Base-by-base conservation (phyloP, 345 rosid species). In the Salix dunnii region DNA sequence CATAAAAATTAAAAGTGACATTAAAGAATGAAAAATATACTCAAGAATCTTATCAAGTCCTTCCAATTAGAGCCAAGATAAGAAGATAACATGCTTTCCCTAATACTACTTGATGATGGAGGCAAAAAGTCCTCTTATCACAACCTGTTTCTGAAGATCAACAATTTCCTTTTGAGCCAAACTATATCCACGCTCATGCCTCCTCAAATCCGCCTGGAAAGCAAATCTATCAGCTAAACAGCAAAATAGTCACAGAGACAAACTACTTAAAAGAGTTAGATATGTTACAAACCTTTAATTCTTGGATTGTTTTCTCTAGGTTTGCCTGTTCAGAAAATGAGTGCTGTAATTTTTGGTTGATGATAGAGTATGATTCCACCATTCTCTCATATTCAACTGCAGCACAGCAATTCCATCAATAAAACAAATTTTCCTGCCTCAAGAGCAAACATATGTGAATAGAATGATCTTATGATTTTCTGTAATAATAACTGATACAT, bases 321-420 rank as follows among this genome's bases (percentile, higher is more conserved):
- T 86, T 87, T 78, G 88, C 81, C 84, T 85, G 92, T 61, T 91
- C 98, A 72, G 91, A 90, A 4, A 82, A 76, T 64, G 90, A 91
- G 58, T 85, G 88, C 87, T 90, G 96, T 79, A 96, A 86, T 73
- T 90, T 96, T 76, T 90, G 90, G 78, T 86, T 90, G 74, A 96
- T 88, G 51, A 86, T 43, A 70, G 93, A 82, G 82, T 93, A 90
- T 18, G 98, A 92, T 76, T 91, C 98, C 73, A 76, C 88, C 92
- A 91, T 90, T 83, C 91, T 88, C 75, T 93, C 98, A 86, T 96
- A 89, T 76, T 96, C 97, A 79, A 86, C 99, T 96, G 90, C 86
- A 81, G 6, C 83, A 80, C 6, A 77, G 20, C 72, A 72, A 74
- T 30, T n/a, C 9, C 51, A 46, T 46, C 51, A 46, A 18, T 18